These are phyloP conservation scores for Leccinum fuscescens DNA, from an alignment of 1,284 basidiomycete genomes.

Conservation along the genomic window DNA sequence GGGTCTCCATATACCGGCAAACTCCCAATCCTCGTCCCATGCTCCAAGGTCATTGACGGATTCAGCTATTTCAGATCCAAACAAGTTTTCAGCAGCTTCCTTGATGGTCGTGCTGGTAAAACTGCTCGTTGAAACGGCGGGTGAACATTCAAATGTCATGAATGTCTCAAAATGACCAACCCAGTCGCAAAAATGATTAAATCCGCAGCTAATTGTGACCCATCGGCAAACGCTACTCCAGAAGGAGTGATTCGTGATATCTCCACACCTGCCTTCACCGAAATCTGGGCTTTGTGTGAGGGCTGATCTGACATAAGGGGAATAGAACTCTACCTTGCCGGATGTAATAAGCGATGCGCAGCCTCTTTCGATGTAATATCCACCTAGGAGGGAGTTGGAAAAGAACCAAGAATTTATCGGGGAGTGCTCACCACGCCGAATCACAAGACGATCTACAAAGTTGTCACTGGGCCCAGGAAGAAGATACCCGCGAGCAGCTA, in stretches of 20 bases:
- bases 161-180: slow-evolving; percentile 5
- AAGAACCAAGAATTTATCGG: background rate
- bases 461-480: slow-evolving; percentile 9
- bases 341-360: slow-evolving; percentile 13
- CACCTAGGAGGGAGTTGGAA: slow-evolving; percentile 1
- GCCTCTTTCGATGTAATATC: slow-evolving; percentile 17
- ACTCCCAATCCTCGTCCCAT: slow-evolving; percentile 14
- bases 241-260: slow-evolving; percentile 17
- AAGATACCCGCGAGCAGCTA: slow-evolving; percentile 11
- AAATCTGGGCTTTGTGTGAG: slow-evolving; percentile 7
- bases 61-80: slow-evolving; percentile 9
- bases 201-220: slow-evolving; percentile 25
- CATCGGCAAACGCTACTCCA: slow-evolving; percentile 27
- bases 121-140: background rate
- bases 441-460: slow-evolving; percentile 14
- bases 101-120: slow-evolving; percentile 11
- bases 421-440: slow-evolving; percentile 9
- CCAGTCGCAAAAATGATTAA: slow-evolving; percentile 33
- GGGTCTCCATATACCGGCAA: slow-evolving; percentile 15
- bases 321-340: slow-evolving; percentile 9
- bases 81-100: slow-evolving; percentile 6
- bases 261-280: slow-evolving; percentile 14
- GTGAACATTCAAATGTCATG: background rate
- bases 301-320: background rate
- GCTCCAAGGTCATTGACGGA: slow-evolving; percentile 14